Evolutionary conservation across 2,329 filamentous ascomycete genomes (phyloP).

Genomic region (Orbilia ellipsospora): DNA sequence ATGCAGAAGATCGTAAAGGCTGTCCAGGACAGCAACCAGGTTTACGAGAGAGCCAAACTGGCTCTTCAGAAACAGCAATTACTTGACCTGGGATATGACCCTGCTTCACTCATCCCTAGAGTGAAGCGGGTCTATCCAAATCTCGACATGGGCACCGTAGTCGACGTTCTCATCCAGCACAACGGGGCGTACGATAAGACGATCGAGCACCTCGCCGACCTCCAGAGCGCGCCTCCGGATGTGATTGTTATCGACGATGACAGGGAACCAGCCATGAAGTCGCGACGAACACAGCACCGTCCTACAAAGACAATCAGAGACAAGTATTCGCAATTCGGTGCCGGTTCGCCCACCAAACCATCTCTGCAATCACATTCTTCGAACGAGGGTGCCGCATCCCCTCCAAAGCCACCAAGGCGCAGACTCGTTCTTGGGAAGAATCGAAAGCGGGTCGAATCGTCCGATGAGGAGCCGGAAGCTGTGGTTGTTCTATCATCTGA

Average conservation of each 20-base stretch:
- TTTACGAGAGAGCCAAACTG: slow-evolving; percentile 38
- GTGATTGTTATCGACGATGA: slow-evolving; percentile 59
- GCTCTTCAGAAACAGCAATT: slow-evolving; percentile 42
- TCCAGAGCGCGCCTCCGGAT: slow-evolving; percentile 53
- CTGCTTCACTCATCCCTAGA: slow-evolving; percentile 28
- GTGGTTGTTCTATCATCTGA: slow-evolving; percentile 65
- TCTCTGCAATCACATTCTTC: slow-evolving; percentile 49
- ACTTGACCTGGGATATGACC: slow-evolving; percentile 29
- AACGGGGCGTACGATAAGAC: slow-evolving; percentile 57
- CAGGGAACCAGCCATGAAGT: slow-evolving; percentile 57
- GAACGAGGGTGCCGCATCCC: slow-evolving; percentile 59
- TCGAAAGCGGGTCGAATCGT: slow-evolving; percentile 58
- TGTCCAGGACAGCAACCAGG: slow-evolving; percentile 46
- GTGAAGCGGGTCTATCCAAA: slow-evolving; percentile 35
- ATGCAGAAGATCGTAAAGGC: slow-evolving; percentile 44
- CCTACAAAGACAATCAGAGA: slow-evolving; percentile 52
- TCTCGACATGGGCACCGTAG: slow-evolving; percentile 28
- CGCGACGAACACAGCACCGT: slow-evolving; percentile 35
- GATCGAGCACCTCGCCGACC: slow-evolving; percentile 58
- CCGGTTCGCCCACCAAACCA: slow-evolving; percentile 42
- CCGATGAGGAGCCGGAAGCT: slow-evolving; percentile 59
- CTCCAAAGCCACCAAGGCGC: slow-evolving; percentile 63
- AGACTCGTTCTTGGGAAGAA: slow-evolving; percentile 61
- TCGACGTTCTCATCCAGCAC: slow-evolving; percentile 54
- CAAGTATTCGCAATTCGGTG: slow-evolving; percentile 52